A percentile compares a stretch with the other conserved stretches of the same genome.
phyloP scores from a whole-genome alignment of 1,139 yeast genomes.

The Diutina mesorugosa region DNA sequence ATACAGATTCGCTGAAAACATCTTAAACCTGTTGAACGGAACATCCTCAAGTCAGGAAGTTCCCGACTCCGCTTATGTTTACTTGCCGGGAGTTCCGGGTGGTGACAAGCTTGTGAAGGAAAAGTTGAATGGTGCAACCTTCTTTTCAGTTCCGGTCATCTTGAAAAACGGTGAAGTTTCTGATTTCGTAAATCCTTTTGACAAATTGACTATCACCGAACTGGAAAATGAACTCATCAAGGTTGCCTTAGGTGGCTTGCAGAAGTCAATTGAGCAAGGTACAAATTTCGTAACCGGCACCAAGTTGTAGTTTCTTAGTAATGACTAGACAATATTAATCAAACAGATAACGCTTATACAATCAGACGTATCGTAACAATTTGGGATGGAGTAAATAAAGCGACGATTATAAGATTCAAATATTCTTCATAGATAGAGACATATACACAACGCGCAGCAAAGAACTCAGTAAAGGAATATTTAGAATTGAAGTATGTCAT shows the following conservation, averaged over 20 bases:
- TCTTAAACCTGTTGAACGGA: constrained; percentile 31
- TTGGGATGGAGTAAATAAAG: not conserved
- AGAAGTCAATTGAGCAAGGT: constrained; percentile 49
- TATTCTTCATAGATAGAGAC: no score
- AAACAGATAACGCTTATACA: not conserved
- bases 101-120: constrained; percentile 30
- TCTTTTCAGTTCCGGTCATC: constrained; percentile 50
- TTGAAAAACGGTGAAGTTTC: constrained; percentile 37
- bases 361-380: not conserved
- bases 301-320: constrained; percentile 17
- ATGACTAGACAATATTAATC: not conserved
- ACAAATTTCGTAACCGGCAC: constrained; percentile 39
- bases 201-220: constrained; percentile 18
- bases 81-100: constrained; percentile 41
- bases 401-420: not conserved
- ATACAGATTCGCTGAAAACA: constrained; percentile 45
- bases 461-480: no score
- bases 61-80: constrained; percentile 50
- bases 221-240: constrained; percentile 35
- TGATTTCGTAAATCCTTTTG: constrained; percentile 31
- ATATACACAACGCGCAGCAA: no score
- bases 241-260: constrained; percentile 42
- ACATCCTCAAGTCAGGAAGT: constrained; percentile 11
- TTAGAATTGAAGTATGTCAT: no score
- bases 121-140: constrained; percentile 30